Conservation (phyloP, 208 protist genomes). For the Crithidia expoeki region DNA sequence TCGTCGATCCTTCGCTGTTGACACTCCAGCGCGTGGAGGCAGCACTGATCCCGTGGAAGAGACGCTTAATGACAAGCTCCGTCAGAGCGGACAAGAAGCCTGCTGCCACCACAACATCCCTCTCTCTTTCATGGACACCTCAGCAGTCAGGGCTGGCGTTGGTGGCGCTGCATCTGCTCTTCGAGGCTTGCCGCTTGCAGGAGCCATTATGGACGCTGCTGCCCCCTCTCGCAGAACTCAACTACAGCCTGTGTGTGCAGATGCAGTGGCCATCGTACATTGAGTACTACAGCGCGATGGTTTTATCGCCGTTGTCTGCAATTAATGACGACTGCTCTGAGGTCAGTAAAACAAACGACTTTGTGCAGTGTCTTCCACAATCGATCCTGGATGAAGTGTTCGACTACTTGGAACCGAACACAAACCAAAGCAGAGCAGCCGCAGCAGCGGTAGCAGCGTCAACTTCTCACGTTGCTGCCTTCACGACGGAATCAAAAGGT, state of each 20-base stretch:
- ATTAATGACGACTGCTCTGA: neutral
- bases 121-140: constrained; percentile 28
- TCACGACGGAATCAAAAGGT: no score
- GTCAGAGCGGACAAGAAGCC: neutral
- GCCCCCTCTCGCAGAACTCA: constrained; percentile 46
- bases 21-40: constrained; percentile 17
- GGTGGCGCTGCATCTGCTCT: constrained; percentile 67
- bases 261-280: constrained; percentile 59
- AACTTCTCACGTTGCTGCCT: no score
- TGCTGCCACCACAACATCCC: no score
- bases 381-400: neutral
- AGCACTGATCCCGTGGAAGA: neutral
- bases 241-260: constrained; percentile 36
- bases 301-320: neutral
- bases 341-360: neutral
- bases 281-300: constrained; percentile 47
- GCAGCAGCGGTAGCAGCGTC: neutral
- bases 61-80: no score
- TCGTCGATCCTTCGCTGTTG: constrained; percentile 28
- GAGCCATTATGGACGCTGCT: constrained; percentile 63
- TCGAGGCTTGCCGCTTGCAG: constrained; percentile 67
- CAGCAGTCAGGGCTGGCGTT: constrained; percentile 48
- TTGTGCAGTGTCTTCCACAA: constrained; percentile 3
- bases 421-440: neutral
- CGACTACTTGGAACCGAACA: constrained; percentile 2